Evolutionary conservation across 176 grass and related monocot species (phyloP), one percentile per base, ranked within the genome.

Genomic region (Puya raimondii): DNA sequence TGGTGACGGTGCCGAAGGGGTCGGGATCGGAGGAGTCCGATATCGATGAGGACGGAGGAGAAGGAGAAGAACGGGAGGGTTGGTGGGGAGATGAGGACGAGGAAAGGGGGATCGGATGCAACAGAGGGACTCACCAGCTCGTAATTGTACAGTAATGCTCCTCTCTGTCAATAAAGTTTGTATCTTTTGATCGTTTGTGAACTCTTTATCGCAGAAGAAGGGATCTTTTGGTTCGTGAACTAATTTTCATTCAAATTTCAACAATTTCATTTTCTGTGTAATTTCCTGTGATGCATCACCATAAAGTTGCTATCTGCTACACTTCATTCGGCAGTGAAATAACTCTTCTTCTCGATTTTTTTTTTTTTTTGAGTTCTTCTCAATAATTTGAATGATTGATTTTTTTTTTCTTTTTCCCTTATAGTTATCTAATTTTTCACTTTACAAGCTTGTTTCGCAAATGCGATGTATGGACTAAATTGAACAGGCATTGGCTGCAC

Each of bases 1-100:
- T 91, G 5, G 92, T 96, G 12, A 89, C 79, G 16, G 80, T 96
- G 66, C 92, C 92, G 0, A 96, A 96, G 76, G 71, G 70, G 12
- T 12, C 1, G 49, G 66, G 9, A 10, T 11, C 49, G 14, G 75
- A 74, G 12, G 83, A 69, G 2, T 26, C 1, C 25, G 25, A 26
- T 26, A 26, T 26, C 25, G 25, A 26, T 26, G 25, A 26, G 25
- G 25, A 26, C 25, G 25, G 57, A 20, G 26, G 48, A 54, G 1
- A 53, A 48, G n/a, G 50, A 65, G 18, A 16, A 48, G 48, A 56
- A 76, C 66, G 1, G 91, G 69, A 26, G 73, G 47, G 52, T 49
- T 76, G 64, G 85, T 83, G 71, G 68, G 72, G 74, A 79, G 49
- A 63, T 64, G 48, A 50, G 27, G 69, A 53, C 17, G 80, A 71